Evolutionary conservation across 306 rosid genomes (phyloP).

Genomic region (Crataegus laevigata): DNA sequence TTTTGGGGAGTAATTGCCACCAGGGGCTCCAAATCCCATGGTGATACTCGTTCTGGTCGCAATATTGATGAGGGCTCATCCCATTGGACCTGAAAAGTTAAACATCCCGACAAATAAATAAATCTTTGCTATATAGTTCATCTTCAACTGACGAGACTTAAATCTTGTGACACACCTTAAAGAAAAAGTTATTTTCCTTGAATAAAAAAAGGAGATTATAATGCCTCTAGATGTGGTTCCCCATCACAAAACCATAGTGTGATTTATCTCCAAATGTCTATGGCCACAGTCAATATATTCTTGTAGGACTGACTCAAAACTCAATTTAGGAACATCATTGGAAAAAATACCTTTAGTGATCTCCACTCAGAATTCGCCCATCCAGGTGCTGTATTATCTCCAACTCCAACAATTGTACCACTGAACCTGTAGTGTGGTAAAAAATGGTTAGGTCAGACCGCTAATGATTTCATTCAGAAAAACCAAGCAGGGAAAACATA

Average conservation of each 20-base stretch:
- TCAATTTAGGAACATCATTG: not conserved
- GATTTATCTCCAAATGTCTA: not conserved
- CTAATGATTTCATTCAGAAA: not conserved
- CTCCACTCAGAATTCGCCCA: slow-evolving; percentile 98
- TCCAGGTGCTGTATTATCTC: slow-evolving; percentile 60
- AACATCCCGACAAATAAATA: no score
- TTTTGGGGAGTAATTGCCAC: slow-evolving; percentile 56
- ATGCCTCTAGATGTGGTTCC: not conserved
- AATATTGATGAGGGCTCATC: slow-evolving; percentile 85
- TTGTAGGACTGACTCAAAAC: not conserved
- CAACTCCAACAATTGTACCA: slow-evolving; percentile 95
- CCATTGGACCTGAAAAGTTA: slow-evolving; percentile 80
- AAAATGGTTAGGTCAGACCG: slow-evolving; percentile 1
- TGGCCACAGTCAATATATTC: not conserved
- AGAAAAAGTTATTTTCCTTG: no score
- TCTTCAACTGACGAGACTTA: no score
- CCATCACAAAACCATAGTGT: not conserved
- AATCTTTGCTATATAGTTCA: no score
- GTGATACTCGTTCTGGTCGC: slow-evolving; percentile 93
- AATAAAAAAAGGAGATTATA: not conserved
- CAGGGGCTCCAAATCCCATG: slow-evolving; percentile 98
- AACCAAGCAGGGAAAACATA: slow-evolving; percentile 12
- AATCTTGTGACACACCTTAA: no score
- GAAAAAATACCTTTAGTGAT: slow-evolving; percentile 58
- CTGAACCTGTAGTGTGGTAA: slow-evolving; percentile 62